phyloP scores from a whole-genome alignment of 139 green algal genomes.

The Edaphochlamys debaryana region DNA sequence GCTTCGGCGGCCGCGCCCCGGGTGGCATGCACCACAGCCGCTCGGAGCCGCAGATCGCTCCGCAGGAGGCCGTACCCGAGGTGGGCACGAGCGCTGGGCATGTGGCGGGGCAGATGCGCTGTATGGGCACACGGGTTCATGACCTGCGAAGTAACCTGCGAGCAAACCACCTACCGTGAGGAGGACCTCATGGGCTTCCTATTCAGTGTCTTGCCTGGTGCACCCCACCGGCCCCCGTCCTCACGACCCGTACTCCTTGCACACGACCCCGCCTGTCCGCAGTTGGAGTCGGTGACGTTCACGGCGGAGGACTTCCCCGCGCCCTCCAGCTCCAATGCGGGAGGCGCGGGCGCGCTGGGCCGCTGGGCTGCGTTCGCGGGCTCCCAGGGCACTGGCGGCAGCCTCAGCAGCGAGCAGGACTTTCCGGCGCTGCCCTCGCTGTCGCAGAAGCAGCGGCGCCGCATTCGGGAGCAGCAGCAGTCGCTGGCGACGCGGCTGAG shows the following conservation, averaged over 20 bases:
- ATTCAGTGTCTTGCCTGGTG: too few species aligned
- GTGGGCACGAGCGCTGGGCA: too few species aligned
- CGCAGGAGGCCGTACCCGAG: not conserved
- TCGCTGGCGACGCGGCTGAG: conserved; percentile 53
- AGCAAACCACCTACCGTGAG: too few species aligned
- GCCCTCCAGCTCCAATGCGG: conserved; percentile 23
- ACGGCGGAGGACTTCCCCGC: conserved; percentile 69
- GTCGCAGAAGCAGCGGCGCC: conserved; percentile 44
- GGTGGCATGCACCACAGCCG: conserved; percentile 52
- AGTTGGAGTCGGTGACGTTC: conserved; percentile 50
- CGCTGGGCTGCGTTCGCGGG: conserved; percentile 54
- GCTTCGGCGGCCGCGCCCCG: not conserved
- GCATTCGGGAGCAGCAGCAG: conserved; percentile 27
- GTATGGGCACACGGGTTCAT: too few species aligned
- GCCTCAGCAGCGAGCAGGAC: conserved; percentile 52
- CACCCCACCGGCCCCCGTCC: too few species aligned
- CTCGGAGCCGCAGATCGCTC: conserved; percentile 43
- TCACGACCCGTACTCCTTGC: too few species aligned
- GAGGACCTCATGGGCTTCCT: too few species aligned
- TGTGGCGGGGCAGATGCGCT: too few species aligned
- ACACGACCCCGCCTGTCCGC: too few species aligned
- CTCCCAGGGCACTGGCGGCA: not conserved
- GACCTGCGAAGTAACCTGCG: too few species aligned
- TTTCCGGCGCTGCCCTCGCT: conserved; percentile 76
- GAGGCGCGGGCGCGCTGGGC: conserved; percentile 33